A percentile compares a stretch with the other conserved stretches of the same genome.
Evolutionary conservation across 2,329 filamentous ascomycete genomes (phyloP).

Genomic region (Emericellopsis cladophorae): DNA sequence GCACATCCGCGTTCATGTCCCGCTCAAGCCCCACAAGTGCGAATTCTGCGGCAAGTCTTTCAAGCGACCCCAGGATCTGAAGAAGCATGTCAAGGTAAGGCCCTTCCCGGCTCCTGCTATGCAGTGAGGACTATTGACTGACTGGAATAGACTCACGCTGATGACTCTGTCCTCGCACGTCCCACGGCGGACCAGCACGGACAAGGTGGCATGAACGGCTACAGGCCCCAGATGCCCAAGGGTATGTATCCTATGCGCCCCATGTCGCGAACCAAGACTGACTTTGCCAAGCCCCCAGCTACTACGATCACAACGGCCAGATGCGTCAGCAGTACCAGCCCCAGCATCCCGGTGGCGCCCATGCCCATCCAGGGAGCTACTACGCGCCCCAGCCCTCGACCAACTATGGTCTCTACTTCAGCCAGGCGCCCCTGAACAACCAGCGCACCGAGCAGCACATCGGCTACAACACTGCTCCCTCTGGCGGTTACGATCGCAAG

Average conservation of each 20-base stretch:
- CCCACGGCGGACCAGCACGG: slow-evolving; percentile 40
- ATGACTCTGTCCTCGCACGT: slow-evolving; percentile 67
- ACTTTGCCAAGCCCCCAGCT: slow-evolving; percentile 31
- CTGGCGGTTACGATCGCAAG: slow-evolving; percentile 58
- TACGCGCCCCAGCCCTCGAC: slow-evolving; percentile 42
- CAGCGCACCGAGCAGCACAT: slow-evolving; percentile 45
- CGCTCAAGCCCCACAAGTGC: slow-evolving; percentile 96
- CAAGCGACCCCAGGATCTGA: slow-evolving; percentile 96
- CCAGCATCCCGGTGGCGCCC: slow-evolving; percentile 26
- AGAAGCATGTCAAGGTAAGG: slow-evolving; percentile 91
- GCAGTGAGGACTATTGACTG: not conserved
- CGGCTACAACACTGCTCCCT: slow-evolving; percentile 36
- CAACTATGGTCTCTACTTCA: slow-evolving; percentile 69
- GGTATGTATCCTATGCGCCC: slow-evolving; percentile 25
- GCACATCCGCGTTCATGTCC: slow-evolving; percentile 97
- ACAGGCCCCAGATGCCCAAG: slow-evolving; percentile 40
- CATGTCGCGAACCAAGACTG: slow-evolving; percentile 5
- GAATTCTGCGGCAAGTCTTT: slow-evolving; percentile 98
- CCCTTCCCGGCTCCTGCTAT: not conserved
- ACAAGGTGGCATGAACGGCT: slow-evolving; percentile 35
- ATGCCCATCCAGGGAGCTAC: slow-evolving; percentile 36
- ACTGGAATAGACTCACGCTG: slow-evolving; percentile 62
- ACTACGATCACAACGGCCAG: slow-evolving; percentile 53
- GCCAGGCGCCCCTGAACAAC: slow-evolving; percentile 43
- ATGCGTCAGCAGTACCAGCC: slow-evolving; percentile 44